Evolutionary conservation across 1,139 yeast species (phyloP), one percentile per base, ranked within the genome.

Genomic region (Lodderomyces theae): DNA sequence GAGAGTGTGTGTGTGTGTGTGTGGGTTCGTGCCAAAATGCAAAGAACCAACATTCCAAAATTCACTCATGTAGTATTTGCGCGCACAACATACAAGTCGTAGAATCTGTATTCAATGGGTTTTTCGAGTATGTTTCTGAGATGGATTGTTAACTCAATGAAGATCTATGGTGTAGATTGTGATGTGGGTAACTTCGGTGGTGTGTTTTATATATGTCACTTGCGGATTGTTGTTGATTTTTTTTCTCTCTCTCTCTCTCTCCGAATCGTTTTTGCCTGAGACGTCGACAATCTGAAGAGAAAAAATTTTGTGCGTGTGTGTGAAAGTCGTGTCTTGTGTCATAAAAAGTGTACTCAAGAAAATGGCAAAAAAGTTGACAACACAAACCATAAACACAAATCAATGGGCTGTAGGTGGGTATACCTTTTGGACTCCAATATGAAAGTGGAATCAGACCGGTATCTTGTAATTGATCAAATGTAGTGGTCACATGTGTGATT

Each of bases 331-430:
- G 34, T 31, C 24, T 28, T 15, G 18, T 15, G 11, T 3, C 12
- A 13, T 15, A 28, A 28, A n/a, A 4, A 4, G 8, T 19, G 22
- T 19, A 8, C 12, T 24, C 18, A 8, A 10, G 15, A 31, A 18
- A 31, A n/a, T 18, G 29, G 30, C 26, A 37, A 39, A 37, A 40
- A 29, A 19, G 22, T 41, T 42, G 45, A 36, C 45, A 42, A 42
- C 45, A 40, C 43, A 40, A 42, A 42, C 38, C 34, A 37, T 37
- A 42, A 42, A 42, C 43, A 40, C 37, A 34, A 33, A 29, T 34
- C 15, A 15, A n/a, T 15, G 18, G 31, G n/a, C n/a, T n/a, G n/a
- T n/a, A n/a, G 16, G 18, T 19, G 22, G 8, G 22, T 19, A 5
- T 19, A 8, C 22, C 5, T 5, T 5, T 19, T 5, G 5, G 8